These are phyloP conservation scores for Aurantiochytrium sp. DNA, from an alignment of 108 stramenopile species.

Conservation along the genomic window DNA sequence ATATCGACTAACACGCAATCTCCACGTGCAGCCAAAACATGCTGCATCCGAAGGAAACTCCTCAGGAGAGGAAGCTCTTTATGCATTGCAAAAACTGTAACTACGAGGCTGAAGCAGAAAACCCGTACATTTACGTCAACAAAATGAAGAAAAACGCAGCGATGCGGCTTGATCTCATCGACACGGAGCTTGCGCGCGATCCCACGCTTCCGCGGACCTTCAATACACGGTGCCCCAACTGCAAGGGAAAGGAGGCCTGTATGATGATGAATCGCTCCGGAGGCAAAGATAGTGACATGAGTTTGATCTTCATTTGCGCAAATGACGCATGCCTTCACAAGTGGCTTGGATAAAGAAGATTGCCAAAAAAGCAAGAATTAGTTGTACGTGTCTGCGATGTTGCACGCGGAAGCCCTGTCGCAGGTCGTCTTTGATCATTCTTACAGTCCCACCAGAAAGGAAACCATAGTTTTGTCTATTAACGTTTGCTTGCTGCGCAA, in stretches of 20 bases:
- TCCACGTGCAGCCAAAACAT: neutral
- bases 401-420: too few species aligned
- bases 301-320: neutral
- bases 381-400: too few species aligned
- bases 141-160: neutral
- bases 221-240: neutral
- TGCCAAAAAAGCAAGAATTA: neutral
- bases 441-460: too few species aligned
- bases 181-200: neutral
- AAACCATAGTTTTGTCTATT: too few species aligned
- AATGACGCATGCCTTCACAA: slow-evolving; percentile 1
- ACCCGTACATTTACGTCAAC: neutral
- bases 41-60: neutral
- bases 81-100: slow-evolving; percentile 5
- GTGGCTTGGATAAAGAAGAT: neutral
- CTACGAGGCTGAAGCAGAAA: neutral
- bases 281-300: neutral
- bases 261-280: slow-evolving; percentile 4
- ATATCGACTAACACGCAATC: too few species aligned
- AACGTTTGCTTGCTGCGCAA: too few species aligned
- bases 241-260: neutral
- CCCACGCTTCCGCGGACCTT: slow-evolving; percentile 7
- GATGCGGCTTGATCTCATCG: neutral
- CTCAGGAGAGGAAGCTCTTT: neutral
- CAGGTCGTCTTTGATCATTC: too few species aligned